Base-by-base conservation (phyloP, 495 filamentous ascomycete genomes). In the Podospora didyma region DNA sequence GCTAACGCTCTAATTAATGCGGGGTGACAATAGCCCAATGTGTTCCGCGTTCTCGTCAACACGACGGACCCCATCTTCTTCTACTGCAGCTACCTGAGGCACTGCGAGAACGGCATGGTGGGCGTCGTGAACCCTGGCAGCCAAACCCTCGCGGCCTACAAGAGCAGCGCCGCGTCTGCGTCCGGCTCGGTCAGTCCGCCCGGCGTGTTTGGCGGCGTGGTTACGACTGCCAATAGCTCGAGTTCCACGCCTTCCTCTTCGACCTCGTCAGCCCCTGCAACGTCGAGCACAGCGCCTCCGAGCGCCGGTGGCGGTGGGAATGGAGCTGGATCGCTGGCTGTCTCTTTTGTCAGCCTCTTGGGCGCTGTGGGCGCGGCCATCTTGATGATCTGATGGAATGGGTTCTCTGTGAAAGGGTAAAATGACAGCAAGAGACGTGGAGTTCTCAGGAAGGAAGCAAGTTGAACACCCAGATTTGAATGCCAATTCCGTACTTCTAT, bases 1-100 rank as follows among this genome's bases (percentile, higher is more conserved):
- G 3, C 14, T 42, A 11, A 7, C 12, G 22, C 46, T 3, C 22
- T 1, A 12, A 28, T n/a, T 12, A 9, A 42, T n/a, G 16, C 4
- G 14, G 22, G 0, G n/a, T n/a, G n/a, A 0, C 19, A 26, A 21
- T 41, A 64, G 62, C 1, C 45, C 14, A 19, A 56, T 12, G 45
- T 60, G n/a, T 83, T 79, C 50, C 69, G 72, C 5, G 54, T 82
- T 21, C 74, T 62, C 7, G 64, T 81, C 44, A 82, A 81, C 56
- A 63, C 75, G 55, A 82, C 77, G 26, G 64, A 70, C 16, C 78
- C 80, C 0, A 71, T 80, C 50, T 79, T 75, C 74, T 75, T 72
- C 59, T 83, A 82, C 62, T 82, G 79, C 65, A 64, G 69, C 17
- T 64, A 31, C 12, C 23, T 4, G 11, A 14, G 11, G 11, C 60